Base-by-base conservation (phyloP, 495 filamentous ascomycete genomes). In the Neurospora tetraspora region DNA sequence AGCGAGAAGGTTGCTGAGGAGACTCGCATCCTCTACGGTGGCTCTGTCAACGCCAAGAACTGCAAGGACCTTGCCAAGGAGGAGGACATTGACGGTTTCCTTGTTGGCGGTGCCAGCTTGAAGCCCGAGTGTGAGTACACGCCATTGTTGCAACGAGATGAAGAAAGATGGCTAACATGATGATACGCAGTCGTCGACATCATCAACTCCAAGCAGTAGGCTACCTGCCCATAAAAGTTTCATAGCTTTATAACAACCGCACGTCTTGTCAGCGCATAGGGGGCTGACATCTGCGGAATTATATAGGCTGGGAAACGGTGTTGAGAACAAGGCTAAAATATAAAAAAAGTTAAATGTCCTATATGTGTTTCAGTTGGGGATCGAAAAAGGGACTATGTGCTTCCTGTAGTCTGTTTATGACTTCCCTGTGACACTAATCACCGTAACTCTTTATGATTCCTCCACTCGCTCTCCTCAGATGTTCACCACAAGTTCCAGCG, bases 31-130 rank as follows among this genome's bases (percentile, higher is more conserved):
- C 89, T 99, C 77, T 99, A 99, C 83, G 96, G 96, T 74, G 96
- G 96, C 75, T 95, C 92, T 78, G 96, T 99, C 76, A 97, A 88
- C 80, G 96, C 96, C 86, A 97, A 97, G 92, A 99, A 99, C 89
- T 96, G 93, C 87, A 90, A 89, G 79, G 95, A 98, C 37, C 89
- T 99, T 78, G 91, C 92, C 76, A 92, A 91, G 85, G 89, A 98
- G 88, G 81, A 87, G 73, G 96, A 99, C 86, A 95, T 99, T 83
- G 96, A 99, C 82, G 96, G 96, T 27, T 99, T 99, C 88, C 89
- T 99, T 77, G 96, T 99, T 79, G 96, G 96, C 77, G 96, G 96
- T 83, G 96, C 96, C 76, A 97, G 93, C 85, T 89, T 99, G 86
- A 99, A 99, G 90, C 96, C 96, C 77, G 96, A 94, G 77, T 98